Conservation (phyloP, 331 rosid genomes). For the Saraca asoca region DNA sequence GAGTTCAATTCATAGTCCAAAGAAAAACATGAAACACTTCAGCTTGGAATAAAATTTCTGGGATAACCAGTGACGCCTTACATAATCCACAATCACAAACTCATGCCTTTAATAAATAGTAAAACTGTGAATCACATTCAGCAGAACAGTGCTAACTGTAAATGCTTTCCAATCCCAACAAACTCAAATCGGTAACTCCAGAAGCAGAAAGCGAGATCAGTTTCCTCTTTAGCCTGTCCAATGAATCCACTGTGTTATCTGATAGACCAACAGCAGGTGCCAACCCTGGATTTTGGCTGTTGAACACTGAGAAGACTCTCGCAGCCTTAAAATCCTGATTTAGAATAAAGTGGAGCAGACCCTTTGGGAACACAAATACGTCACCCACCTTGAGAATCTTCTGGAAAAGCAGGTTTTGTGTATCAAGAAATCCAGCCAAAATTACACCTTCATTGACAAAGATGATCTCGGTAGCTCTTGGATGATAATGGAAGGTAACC, state of each 20-base stretch:
- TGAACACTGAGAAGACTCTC: slow-evolving; percentile 57
- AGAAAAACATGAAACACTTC: no score
- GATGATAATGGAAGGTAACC: slow-evolving; percentile 64
- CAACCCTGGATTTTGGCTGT: slow-evolving; percentile 76
- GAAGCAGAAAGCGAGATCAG: slow-evolving; percentile 32
- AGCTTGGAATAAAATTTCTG: no score
- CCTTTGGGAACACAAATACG: slow-evolving; percentile 73
- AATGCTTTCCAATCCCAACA: slow-evolving; percentile 31
- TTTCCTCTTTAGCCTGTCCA: slow-evolving; percentile 39
- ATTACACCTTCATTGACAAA: slow-evolving; percentile 54
- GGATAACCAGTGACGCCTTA: no score
- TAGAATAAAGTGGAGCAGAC: slow-evolving; percentile 59
- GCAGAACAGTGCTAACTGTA: slow-evolving; percentile 20
- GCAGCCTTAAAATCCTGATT: slow-evolving; percentile 56
- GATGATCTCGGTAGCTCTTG: slow-evolving; percentile 70
- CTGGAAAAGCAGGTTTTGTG: slow-evolving; percentile 53
- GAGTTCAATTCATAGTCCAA: no score
- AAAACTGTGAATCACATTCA: slow-evolving; percentile 1
- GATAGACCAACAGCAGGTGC: slow-evolving; percentile 31
- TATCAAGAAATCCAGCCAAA: slow-evolving; percentile 57
- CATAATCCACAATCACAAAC: no score
- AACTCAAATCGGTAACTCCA: slow-evolving; percentile 28
- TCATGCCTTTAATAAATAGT: slow-evolving; percentile 14
- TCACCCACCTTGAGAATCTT: slow-evolving; percentile 52
- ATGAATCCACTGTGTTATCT: slow-evolving; percentile 38